Evolutionary conservation across 306 rosid species (phyloP), one percentile per base, ranked within the genome.

Genomic region (Vigna radiata): DNA sequence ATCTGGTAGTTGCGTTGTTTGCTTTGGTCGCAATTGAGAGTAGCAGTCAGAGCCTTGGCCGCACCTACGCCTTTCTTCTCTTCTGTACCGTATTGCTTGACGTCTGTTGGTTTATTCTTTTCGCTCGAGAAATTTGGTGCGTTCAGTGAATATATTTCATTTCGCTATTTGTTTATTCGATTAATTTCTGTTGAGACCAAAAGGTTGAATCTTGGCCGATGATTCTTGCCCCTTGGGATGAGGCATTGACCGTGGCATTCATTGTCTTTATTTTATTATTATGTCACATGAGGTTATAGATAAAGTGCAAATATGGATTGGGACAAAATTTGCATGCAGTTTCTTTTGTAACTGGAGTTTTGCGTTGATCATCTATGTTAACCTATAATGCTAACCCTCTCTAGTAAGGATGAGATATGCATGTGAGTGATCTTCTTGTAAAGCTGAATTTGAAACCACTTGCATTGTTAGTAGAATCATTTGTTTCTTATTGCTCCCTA

Each of bases 21-120:
- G 98, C 98, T 60, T 87, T 94, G 75, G 96, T 94, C 25, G 98
- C 98, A 68, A 92, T 92, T 23, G 97, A 94, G 84, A 94, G 98
- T 81, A 94, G 97, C 79, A 94, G 97, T 64, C 98, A 94, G 87
- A 89, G 89, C 63, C 96, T 94, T 3, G 98, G 97, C 70, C 97
- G 98, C 2, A 90, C 96, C n/a, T 94, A 94, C 76, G 98, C 96
- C 6, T 89, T 89, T 61, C 98, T 94, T 47, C 97, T 94, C 56
- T 78, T 91, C 67, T 90, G 90, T 80, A 81, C 95, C 1, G 49
- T 94, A 1, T 79, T 90, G 79, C 91, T 94, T 29, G 98, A 94
- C 69, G 14, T 94, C 76, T 71, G 66, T 63, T 94, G 98, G 97
- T 94, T 94, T 86, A 71, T 90, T 88, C 92, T 92, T 79, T 94